Evolutionary conservation across 257 asterid species (phyloP), one percentile per base, ranked within the genome.

Genomic region (Lycium ferocissimum): DNA sequence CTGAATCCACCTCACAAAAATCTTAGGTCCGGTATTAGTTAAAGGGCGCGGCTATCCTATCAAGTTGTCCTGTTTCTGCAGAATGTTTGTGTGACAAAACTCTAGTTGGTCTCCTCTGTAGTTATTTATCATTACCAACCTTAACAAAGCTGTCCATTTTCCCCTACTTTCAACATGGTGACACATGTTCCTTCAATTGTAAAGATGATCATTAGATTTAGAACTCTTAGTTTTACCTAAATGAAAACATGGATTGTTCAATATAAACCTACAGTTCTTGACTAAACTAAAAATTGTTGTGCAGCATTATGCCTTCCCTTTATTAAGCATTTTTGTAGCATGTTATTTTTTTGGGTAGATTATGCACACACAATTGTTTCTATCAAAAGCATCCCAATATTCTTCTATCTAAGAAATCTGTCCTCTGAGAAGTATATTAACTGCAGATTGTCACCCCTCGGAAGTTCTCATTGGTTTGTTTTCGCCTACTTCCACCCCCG

Each of bases 401-500:
- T 78, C 82, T 33, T 33, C 51, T 53, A 78, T 53, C 20, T 78
- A 78, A 33, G 49, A 78, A 78, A 78, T 78, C 62, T 75, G 9
- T 76, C 63, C 63, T 53, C 82, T 76, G 47, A 76, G 63, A 78
- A 78, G 26, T 33, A 53, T 56, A 78, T 78, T 78, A 15, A 35
- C 82, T 86, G 87, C 95, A 95, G 98, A 91, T 95, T 78, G 92
- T 86, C 84, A 93, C 91, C 83, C 92, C 97, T 78, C 92, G 98
- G 57, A 93, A 85, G 67, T 96, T 95, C 80, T 92, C 98, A 58
- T 72, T 95, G 47, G 98, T 96, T 70, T 96, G 99, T 91, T 94
- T 96, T 79, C 92, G 97, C 51, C 90, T 96, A 75, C 82, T 88
- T 89, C 88, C 94, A 76, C 89, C 90, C 20, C 89, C 78, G 47